A percentile compares a stretch with the other conserved stretches of the same genome.
phyloP scores from a whole-genome alignment of 768 basidiomycete genomes.

The Auriculariales sp. region DNA sequence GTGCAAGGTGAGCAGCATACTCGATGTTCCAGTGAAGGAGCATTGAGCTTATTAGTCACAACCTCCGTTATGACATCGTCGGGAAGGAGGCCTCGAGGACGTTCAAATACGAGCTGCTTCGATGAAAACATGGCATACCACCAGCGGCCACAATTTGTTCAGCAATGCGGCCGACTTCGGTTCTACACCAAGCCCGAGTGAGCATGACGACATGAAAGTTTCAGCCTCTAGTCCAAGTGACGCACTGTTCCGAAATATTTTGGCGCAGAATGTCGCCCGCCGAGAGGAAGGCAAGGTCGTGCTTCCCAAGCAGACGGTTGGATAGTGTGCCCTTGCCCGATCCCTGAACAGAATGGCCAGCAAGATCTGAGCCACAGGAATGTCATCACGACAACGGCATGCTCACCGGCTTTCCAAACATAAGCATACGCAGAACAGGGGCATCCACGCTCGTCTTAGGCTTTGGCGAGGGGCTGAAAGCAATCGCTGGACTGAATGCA shows the following conservation, averaged over 20 bases:
- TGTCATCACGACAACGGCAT: conserved; percentile 17
- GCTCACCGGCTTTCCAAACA: conserved; percentile 55
- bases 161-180: conserved; percentile 56
- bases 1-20: conserved; percentile 20
- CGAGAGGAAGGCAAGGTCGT: conserved; percentile 62
- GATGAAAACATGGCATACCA: conserved; percentile 15
- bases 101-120: not conserved
- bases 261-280: conserved; percentile 78
- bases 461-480: too few relatives aligned
- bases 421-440: conserved; percentile 40
- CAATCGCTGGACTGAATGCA: too few relatives aligned
- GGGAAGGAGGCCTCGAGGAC: conserved; percentile 34
- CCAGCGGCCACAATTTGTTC: conserved; percentile 70
- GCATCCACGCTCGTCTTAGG: not conserved
- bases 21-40: conserved; percentile 36
- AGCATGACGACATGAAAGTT: not conserved
- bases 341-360: conserved; percentile 11
- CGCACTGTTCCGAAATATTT: conserved; percentile 57
- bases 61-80: conserved; percentile 72
- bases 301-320: conserved; percentile 60
- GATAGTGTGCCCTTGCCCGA: conserved; percentile 61
- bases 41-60: conserved; percentile 55
- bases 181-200: conserved; percentile 24
- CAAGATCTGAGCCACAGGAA: not conserved
- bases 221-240: too few relatives aligned